These are phyloP conservation scores for Glycine tomentella DNA, from an alignment of 306 rosid species.

Conservation along the genomic window DNA sequence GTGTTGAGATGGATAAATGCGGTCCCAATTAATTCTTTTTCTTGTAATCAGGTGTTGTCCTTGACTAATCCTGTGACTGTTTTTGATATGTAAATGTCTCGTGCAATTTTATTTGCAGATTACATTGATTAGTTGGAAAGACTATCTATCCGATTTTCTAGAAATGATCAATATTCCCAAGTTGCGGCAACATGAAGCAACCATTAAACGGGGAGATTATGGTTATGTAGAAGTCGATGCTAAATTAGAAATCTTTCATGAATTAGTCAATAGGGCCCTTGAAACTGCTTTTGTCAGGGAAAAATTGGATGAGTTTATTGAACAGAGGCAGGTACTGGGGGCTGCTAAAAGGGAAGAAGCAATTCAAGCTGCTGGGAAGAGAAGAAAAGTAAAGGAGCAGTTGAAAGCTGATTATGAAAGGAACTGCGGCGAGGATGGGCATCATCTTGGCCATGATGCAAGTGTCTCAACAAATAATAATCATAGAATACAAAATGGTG, in stretches of 20 bases:
- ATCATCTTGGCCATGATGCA: constrained; percentile 36
- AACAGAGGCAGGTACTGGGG: constrained; percentile 78
- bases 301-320: constrained; percentile 73
- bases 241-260: constrained; percentile 68
- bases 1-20: constrained; percentile 13
- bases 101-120: constrained; percentile 62
- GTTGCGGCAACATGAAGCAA: constrained; percentile 58
- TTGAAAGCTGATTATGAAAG: constrained; percentile 56
- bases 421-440: constrained; percentile 46
- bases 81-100: constrained; percentile 38
- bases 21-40: neutral
- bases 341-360: constrained; percentile 79
- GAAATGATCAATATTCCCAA: constrained; percentile 76
- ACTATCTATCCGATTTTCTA: constrained; percentile 78
- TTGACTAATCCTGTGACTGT: neutral
- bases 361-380: constrained; percentile 62
- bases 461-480: constrained; percentile 48
- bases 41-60: neutral
- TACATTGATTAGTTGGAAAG: constrained; percentile 76
- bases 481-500: constrained; percentile 52
- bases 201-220: constrained; percentile 87
- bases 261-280: constrained; percentile 72
- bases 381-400: constrained; percentile 67
- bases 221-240: constrained; percentile 76
- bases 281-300: constrained; percentile 68